Base-by-base conservation (phyloP, 2,329 filamentous ascomycete species). In the Chaetomium sp. region DNA sequence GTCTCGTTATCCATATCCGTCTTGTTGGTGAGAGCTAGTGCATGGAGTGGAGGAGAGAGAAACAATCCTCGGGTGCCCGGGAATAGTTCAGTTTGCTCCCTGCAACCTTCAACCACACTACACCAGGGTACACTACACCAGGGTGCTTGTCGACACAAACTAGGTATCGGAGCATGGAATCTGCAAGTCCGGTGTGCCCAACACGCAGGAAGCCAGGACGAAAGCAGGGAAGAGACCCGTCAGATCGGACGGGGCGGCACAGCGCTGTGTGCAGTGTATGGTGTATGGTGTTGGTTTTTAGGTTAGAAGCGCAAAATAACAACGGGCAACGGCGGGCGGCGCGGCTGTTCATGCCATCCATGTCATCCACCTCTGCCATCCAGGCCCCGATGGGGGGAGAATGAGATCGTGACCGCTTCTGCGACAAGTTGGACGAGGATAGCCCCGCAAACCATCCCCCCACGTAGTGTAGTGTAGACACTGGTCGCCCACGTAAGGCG, bases 151-250 rank as follows among this genome's bases (percentile, higher is more conserved):
- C 19, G 19, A 27, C 19, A 3, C 19, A 27, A 27, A 27, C 19
- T 27, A 27, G 19, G 19, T 27, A 27, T 27, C 19, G 19, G 19
- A 3, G 19, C 19, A 27, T 27, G 19, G 19, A 27, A 27, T 27
- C 19, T 27, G 19, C 19, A 27, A 27, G 19, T 27, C 19, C 19
- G 19, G 19, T 27, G 19, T 27, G 19, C 19, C 53, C 46, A 43
- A 42, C 11, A 12, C 34, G 40, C 35, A 32, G 9, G 33, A 50
- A 54, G 40, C 19, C 19, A 27, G 19, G 19, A 32, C 5, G 33
- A 50, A 42, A 42, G 32, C 43, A 49, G n/a, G 49, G 48, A 52
- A 47, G 11, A n/a, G 19, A 19, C 43, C 54, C 54, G 37, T 35
- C 43, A 51, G 37, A 37, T 43, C 33, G 33, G 43, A 43, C 14